Base-by-base conservation (phyloP, 1,284 basidiomycete genomes). In the Heliocybe sulcata region DNA sequence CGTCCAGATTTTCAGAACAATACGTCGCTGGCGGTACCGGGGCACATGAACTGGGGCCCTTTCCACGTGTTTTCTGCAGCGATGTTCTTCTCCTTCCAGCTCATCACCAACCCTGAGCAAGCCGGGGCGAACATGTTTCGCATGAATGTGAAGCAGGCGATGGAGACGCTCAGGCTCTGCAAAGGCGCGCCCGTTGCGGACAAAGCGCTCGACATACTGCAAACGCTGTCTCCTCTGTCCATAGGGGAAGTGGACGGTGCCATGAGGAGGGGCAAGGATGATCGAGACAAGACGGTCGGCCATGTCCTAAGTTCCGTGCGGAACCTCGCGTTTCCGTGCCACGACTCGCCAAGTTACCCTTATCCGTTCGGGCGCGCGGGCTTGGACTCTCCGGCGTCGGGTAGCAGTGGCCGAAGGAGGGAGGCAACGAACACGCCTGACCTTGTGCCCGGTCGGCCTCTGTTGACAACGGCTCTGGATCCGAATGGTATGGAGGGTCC, bases 21-120 rank as follows among this genome's bases (percentile, higher is more conserved):
- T 58, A 77, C 80, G 10, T 78, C 82, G 9, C 71, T 87, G 59
- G 79, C 83, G 3, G 85, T 89, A 8, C 85, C 86, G 35, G 87
- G 85, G 1, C 88, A 91, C 68, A 83, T 90, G 79, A 85, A 82
- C 63, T 90, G 88, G 87, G 84, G 82, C 2, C 85, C 86, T 0
- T 85, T 87, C 71, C 88, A 91, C 66, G 81, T 83, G 60, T 91
- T 91, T 73, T 85, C 85, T 50, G 87, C 88, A 12, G 86, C 86
- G 53, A 90, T 91, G 85, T 90, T 90, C 71, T 90, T 90, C 77
- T 87, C 85, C 19, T 90, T 90, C 72, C 87, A 90, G 64, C 77
- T 90, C 38, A 85, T 90, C 62, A 79, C 82, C 51, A 82, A 86
- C 62, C 85, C 88, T 49, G 84, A 87, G 55, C 87, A 90, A 61